A percentile compares a stretch with the other conserved stretches of the same genome.
These are phyloP conservation scores for Colletotrichum euphorbiae DNA, from an alignment of 2,329 filamentous ascomycete species.

Conservation along the genomic window DNA sequence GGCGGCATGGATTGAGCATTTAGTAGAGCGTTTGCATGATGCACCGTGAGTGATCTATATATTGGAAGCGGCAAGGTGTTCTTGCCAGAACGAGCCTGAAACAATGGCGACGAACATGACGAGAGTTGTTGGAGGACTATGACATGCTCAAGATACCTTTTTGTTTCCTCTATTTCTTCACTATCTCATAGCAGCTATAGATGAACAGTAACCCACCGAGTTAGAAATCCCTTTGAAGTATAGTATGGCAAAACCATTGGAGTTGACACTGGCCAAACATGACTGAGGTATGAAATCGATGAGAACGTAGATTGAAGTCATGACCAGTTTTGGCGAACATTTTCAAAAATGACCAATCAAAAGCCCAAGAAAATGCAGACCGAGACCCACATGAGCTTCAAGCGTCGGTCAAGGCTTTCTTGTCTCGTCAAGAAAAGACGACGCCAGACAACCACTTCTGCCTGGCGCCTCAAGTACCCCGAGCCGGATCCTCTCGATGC, in stretches of 20 bases:
- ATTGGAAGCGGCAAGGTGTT: slow-evolving; percentile 1
- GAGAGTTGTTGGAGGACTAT: not conserved
- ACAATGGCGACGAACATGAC: not conserved
- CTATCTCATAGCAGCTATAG: not conserved
- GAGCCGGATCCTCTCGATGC: slow-evolving; percentile 28
- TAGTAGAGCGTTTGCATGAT: not conserved
- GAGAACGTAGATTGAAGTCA: too few species aligned
- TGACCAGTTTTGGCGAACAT: not conserved
- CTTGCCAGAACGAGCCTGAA: too few species aligned
- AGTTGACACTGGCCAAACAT: too few species aligned
- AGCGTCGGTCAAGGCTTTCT: not conserved
- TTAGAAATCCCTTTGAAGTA: too few species aligned
- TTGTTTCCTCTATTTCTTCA: not conserved
- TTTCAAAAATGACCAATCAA: not conserved
- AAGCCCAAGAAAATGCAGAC: not conserved
- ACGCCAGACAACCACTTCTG: not conserved
- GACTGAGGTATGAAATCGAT: too few species aligned
- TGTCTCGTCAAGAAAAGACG: not conserved
- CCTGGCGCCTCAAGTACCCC: not conserved
- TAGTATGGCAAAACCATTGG: too few species aligned
- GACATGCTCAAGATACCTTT: not conserved
- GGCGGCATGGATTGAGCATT: slow-evolving; percentile 5
- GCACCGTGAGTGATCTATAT: not conserved
- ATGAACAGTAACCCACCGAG: too few species aligned
- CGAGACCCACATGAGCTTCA: slow-evolving; percentile 7